Base-by-base conservation (phyloP, 140 eudicot species). In the Flaveria floridana region DNA sequence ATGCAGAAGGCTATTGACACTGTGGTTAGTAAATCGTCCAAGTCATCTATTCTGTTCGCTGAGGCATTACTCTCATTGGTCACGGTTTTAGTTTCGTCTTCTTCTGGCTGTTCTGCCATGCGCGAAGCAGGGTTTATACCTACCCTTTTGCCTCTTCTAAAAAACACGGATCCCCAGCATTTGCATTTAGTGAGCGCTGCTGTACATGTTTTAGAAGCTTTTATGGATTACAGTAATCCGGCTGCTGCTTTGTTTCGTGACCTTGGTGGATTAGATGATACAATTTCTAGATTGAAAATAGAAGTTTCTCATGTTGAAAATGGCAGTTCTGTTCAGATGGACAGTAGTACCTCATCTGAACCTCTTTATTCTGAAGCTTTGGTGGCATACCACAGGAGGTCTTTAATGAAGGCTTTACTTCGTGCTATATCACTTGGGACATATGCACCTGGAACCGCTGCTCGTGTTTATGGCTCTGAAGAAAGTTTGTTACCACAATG, bases 81-180 rank as follows among this genome's bases (percentile, higher is more conserved):
- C 68, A 95, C 97, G 39, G 96, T 91, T 67, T 71, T 95, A 81
- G 99, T 91, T 66, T 91, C 99, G 2, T 86, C 99, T 8, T 95
- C 99, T 50, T 91, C 97, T 48, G 99, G 97, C 28, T 95, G 99
- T 82, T 88, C 99, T 69, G 99, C 99, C 64, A 88, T 95, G 99
- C 97, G 97, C 52, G 99, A 95, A 84, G 95, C 97, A 15, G 99
- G 99, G 68, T 95, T 95, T 86, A 95, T 95, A 66, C 99, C 99
- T 7, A 88, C 97, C 68, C 99, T 95, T 84, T 78, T 95, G 73
- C 99, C 99, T 73, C 92, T 95, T 57, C 89, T 95, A 47, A 95
- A 88, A 75, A 89, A 95, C 83, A 86, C 94, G 48, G 89, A 88
- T 77, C 86, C 99, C 14, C 97, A 88, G 62, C 99, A 95, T 79